Evolutionary conservation across 2,329 filamentous ascomycete genomes (phyloP), one percentile per base, ranked within the genome.

Genomic region (Fusarium zealandicum): DNA sequence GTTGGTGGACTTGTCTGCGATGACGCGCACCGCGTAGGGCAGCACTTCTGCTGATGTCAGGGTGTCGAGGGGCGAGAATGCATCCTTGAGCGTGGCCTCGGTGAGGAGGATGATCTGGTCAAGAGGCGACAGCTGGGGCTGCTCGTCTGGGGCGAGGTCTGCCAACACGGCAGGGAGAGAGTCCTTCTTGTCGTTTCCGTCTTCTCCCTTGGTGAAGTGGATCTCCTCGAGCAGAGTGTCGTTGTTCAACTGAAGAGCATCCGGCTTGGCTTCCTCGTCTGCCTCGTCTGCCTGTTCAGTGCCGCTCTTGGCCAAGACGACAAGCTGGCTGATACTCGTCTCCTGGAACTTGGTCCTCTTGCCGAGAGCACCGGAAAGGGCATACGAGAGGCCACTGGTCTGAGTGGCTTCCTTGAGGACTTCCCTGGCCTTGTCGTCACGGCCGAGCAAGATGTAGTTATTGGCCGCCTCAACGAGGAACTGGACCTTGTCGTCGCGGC

Each of bases 41-140:
- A 96, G 75, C 5, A 96, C 93, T 70, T 98, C 92, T 74, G 98
- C 93, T n/a, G 92, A 83, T 0, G 93, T 98, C 1, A 99, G 79
- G 0, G 90, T 88, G 70, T 98, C 89, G 1, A 86, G 81, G 0
- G 95, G 92, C 0, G 92, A 89, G 59, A 87, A 89, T 0, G 90
- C 92, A 68, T 98, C 96, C 57, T 90, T 96, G 54, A 98, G 86
- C 0, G 92, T 96, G 1, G 86, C 86, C 46, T 96, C 93, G 0
- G 92, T 92, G 1, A 99, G 83, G 8, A 99, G 80, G 20, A 96
- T 93, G 44, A 96, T 90, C 18, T 96, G 93, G 70, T 99, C 95
- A 7, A 97, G 78, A 2, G 93, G 86, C 4, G 87, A 80, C 1
- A 99, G 81, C 55, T 90, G 84, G 2, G 93, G 95, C 68, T 99